Base-by-base conservation (phyloP, 1,139 yeast genomes). In the Candida smagusa region DNA sequence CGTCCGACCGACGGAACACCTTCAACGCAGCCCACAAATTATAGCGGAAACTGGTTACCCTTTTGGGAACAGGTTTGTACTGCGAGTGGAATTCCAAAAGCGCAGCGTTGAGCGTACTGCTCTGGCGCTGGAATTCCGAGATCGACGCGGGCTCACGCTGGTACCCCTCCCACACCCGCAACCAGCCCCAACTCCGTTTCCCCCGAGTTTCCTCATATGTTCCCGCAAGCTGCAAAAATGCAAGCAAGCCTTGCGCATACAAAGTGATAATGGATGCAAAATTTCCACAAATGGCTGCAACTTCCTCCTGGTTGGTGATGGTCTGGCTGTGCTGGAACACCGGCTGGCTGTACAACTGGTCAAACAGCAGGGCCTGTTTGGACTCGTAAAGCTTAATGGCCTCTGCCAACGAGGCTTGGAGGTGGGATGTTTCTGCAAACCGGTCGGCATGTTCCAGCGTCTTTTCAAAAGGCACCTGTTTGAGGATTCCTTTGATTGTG, bases 201-300 rank as follows among this genome's bases (percentile, higher is more conserved):
- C 47, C 41, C 23, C 54, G 45, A 6, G 68, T 56, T 1, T 50
- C 53, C 30, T 68, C 68, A 44, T 74, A 77, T 8, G 66, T 63
- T 28, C 71, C 72, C 13, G 82, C 56, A 8, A 72, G 50, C 19
- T 62, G 59, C 31, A 85, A 59, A 44, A 80, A 77, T 4, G 58
- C 65, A 25, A 61, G 58, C 38, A 85, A 59, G 44, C 81, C 89
- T 35, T 67, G 67, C 1, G 87, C 81, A 50, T 79, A 80, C 40
- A 82, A 79, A 3, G 77, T 75, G 30, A 87, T 54, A 26, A 84
- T 70, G 27, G 81, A 76, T 0, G 89, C 73, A 53, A 85, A 86
- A 52, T 86, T 84, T 2, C 92, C 94, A 63, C 94, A 85, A 39
- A 87, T 78, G 0, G 95, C 95, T 1, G 92, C 85, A 4, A 84